Evolutionary conservation across 495 filamentous ascomycete species (phyloP).

Genomic region (Rostrohypoxylon terebratum): DNA sequence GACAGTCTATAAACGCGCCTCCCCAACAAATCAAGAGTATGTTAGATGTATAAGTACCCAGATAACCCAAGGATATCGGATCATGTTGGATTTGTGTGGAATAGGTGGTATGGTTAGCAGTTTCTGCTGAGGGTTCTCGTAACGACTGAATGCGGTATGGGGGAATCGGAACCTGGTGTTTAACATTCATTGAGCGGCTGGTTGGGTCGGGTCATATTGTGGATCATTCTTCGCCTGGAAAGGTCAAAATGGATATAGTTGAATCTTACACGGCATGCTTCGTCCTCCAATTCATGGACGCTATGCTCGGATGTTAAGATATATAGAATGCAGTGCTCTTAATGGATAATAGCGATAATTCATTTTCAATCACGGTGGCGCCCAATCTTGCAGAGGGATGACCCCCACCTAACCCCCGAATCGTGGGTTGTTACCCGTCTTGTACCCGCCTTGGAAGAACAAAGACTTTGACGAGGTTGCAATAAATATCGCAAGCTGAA

Average conservation of each 20-base stretch:
- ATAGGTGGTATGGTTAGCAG: not conserved
- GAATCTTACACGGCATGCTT: not conserved
- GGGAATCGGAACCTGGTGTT: constrained; percentile 8
- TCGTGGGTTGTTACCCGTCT: no score
- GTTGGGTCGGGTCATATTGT: not conserved
- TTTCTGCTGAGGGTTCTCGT: constrained; percentile 20
- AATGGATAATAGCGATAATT: not conserved
- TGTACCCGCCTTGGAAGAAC: no score
- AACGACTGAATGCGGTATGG: constrained; percentile 34
- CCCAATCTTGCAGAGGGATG: no score
- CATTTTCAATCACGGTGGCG: no score
- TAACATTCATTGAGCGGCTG: constrained; percentile 16
- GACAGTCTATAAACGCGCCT: constrained; percentile 50
- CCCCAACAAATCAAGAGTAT: constrained; percentile 67
- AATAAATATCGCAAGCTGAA: no score
- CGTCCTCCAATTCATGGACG: not conserved
- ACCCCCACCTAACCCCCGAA: no score
- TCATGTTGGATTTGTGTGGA: not conserved
- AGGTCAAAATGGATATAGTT: not conserved
- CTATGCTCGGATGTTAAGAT: not conserved
- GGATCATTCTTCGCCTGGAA: constrained; percentile 14
- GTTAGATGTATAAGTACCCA: constrained; percentile 63
- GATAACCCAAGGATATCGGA: not conserved
- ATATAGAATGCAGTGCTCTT: constrained; percentile 4
- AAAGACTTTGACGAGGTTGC: no score